A percentile compares a stretch with the other conserved stretches of the same genome.
Evolutionary conservation across 192 early-diverging fungal species (phyloP).

Genomic region (Gaertneriomyces sp.): DNA sequence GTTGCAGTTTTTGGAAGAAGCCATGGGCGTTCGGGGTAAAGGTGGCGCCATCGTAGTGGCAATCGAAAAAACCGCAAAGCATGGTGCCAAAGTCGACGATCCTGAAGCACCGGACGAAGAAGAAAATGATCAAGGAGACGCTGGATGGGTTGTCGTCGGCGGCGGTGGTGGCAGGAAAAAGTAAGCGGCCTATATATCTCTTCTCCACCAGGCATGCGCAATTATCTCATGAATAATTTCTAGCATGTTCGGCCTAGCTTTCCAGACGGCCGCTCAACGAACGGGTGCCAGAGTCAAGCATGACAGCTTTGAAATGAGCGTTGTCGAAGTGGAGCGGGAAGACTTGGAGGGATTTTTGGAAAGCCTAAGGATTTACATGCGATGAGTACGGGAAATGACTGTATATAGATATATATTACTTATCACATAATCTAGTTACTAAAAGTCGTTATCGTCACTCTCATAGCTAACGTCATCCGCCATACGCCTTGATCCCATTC

Average conservation of each 20-base stretch:
- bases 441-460: conserved; percentile 5
- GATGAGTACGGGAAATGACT: not conserved
- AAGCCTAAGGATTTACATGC: conserved; percentile 30
- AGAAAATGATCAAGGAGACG: too few relatives aligned
- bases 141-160: too few relatives aligned
- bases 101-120: too few relatives aligned
- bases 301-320: conserved; percentile 82
- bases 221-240: conserved; percentile 1
- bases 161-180: conserved; percentile 34
- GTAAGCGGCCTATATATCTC: conserved; percentile 17
- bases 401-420: too few relatives aligned
- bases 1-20: conserved; percentile 79
- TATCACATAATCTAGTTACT: not conserved
- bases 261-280: conserved; percentile 69
- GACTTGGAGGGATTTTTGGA: conserved; percentile 60
- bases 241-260: conserved; percentile 78
- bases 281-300: conserved; percentile 60
- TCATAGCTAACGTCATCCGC: not conserved
- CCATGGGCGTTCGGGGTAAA: too few relatives aligned
- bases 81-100: too few relatives aligned
- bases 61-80: too few relatives aligned
- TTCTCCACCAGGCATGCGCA: not conserved
- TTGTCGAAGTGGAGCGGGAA: conserved; percentile 68
- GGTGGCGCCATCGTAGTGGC: too few relatives aligned
- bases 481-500: not conserved